Percentiles rank a stretch among this genome's conserved stretches.
phyloP scores from a whole-genome alignment of 2,329 filamentous ascomycete species.

The Chaetomiaceae sp. region DNA sequence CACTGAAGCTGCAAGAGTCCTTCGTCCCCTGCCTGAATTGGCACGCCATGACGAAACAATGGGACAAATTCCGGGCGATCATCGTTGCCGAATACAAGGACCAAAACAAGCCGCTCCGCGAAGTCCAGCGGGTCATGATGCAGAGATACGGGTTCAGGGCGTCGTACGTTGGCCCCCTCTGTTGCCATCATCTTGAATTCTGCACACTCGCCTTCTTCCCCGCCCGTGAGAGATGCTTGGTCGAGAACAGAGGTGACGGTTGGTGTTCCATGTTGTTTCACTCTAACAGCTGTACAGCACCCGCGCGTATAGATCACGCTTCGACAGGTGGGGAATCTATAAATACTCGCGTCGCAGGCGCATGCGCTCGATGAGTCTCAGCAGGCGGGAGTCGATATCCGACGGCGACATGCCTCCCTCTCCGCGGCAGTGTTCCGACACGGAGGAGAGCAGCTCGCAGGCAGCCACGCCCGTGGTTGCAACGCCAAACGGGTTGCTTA shows the following conservation, averaged over 20 bases:
- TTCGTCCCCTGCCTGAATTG: neutral
- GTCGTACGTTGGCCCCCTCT: too few relatives aligned
- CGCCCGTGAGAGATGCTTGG: too few relatives aligned
- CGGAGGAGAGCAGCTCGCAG: slow-evolving; percentile 4
- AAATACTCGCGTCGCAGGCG: slow-evolving; percentile 42
- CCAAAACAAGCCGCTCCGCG: slow-evolving; percentile 37
- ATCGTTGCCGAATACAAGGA: slow-evolving; percentile 41
- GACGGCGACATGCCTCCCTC: slow-evolving; percentile 8
- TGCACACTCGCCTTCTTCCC: too few relatives aligned
- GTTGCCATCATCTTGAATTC: too few relatives aligned
- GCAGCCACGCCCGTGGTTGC: slow-evolving; percentile 10
- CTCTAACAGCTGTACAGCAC: slow-evolving; percentile 16
- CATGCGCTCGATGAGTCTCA: slow-evolving; percentile 5
- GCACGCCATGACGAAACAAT: slow-evolving; percentile 42
- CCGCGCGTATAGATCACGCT: slow-evolving; percentile 46
- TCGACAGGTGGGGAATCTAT: slow-evolving; percentile 42
- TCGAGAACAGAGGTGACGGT: too few relatives aligned
- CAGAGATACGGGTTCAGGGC: slow-evolving; percentile 39
- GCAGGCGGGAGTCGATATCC: neutral
- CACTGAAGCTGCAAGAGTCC: neutral
- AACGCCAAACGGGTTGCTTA: neutral
- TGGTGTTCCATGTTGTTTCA: neutral
- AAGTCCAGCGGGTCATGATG: slow-evolving; percentile 40
- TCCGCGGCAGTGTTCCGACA: slow-evolving; percentile 4
- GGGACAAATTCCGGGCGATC: slow-evolving; percentile 34